These are phyloP conservation scores for Cystofilobasidium macerans DNA, from an alignment of 768 basidiomycete genomes.

Conservation along the genomic window DNA sequence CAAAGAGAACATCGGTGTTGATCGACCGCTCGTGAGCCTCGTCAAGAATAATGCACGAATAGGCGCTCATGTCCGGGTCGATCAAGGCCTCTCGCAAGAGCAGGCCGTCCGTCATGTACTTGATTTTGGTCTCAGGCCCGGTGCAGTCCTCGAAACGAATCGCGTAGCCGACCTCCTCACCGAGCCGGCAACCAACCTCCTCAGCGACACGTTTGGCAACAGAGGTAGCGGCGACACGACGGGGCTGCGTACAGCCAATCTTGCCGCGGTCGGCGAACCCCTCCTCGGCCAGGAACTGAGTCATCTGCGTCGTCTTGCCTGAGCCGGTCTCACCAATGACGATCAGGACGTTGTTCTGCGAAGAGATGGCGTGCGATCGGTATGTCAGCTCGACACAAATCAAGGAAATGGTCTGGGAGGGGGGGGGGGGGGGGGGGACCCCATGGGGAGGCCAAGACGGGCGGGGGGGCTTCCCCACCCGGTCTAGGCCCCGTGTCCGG, in stretches of 20 bases:
- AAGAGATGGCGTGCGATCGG: slow-evolving; percentile 4
- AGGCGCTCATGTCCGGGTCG: slow-evolving; percentile 83
- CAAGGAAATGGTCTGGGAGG: too few species aligned
- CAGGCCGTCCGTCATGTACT: slow-evolving; percentile 99
- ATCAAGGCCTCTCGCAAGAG: slow-evolving; percentile 91
- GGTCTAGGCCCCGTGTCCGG: too few species aligned
- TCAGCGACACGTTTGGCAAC: slow-evolving; percentile 97
- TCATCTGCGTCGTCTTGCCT: slow-evolving; percentile 99
- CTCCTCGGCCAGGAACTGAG: slow-evolving; percentile 89
- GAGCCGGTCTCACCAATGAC: slow-evolving; percentile 98
- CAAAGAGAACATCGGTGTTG: slow-evolving; percentile 95
- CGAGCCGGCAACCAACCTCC: slow-evolving; percentile 93
- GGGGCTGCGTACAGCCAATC: slow-evolving; percentile 95
- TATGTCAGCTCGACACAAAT: too few species aligned
- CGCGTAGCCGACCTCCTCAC: slow-evolving; percentile 95
- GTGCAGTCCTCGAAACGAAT: slow-evolving; percentile 99
- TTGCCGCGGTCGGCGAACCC: slow-evolving; percentile 82
- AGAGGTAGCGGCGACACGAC: slow-evolving; percentile 98
- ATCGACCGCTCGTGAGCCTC: slow-evolving; percentile 98
- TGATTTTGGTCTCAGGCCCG: slow-evolving; percentile 95
- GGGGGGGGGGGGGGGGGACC: too few species aligned
- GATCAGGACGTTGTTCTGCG: slow-evolving; percentile 87
- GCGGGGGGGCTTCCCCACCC: too few species aligned
- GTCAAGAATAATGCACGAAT: slow-evolving; percentile 95
- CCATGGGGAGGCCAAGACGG: neutral